These are phyloP conservation scores for Colletotrichum sp. DNA, from an alignment of 2,329 filamentous ascomycete genomes.

Conservation along the genomic window DNA sequence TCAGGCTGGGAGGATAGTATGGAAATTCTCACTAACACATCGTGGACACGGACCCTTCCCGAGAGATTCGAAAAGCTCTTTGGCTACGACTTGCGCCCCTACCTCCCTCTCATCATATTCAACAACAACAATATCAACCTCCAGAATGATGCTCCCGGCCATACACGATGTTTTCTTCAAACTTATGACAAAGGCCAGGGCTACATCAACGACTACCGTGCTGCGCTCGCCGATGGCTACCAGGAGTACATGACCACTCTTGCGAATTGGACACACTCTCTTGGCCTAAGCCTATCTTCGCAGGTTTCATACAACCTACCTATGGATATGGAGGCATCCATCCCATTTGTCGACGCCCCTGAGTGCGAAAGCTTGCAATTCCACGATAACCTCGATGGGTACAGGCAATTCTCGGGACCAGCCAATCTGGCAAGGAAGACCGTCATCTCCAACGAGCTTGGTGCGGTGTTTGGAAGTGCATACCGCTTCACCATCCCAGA, in stretches of 20 bases:
- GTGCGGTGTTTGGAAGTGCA: slow-evolving; percentile 24
- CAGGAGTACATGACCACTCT: slow-evolving; percentile 1
- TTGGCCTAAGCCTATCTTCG: slow-evolving; percentile 39
- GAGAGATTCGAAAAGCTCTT: slow-evolving; percentile 30
- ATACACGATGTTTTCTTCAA: not conserved
- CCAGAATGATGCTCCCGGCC: not conserved
- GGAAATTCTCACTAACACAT: slow-evolving; percentile 35
- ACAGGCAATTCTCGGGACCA: slow-evolving; percentile 42
- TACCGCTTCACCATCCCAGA: slow-evolving; percentile 23
- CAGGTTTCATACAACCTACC: slow-evolving; percentile 46
- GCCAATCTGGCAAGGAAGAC: slow-evolving; percentile 40
- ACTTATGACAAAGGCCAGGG: not conserved
- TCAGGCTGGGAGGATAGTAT: slow-evolving; percentile 36
- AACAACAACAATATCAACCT: slow-evolving; percentile 1
- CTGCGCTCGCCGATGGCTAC: not conserved
- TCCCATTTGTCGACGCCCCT: slow-evolving; percentile 41
- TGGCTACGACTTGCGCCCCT: slow-evolving; percentile 37
- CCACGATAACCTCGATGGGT: slow-evolving; percentile 38
- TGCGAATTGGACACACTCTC: not conserved
- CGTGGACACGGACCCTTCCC: slow-evolving; percentile 39
- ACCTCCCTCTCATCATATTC: slow-evolving; percentile 35
- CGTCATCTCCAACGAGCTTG: slow-evolving; percentile 44
- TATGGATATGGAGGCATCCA: slow-evolving; percentile 43
- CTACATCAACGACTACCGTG: slow-evolving; percentile 4
- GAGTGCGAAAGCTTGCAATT: slow-evolving; percentile 46